These are phyloP conservation scores for Coemansia sp. DNA, from an alignment of 192 early-diverging fungal genomes.

Conservation along the genomic window DNA sequence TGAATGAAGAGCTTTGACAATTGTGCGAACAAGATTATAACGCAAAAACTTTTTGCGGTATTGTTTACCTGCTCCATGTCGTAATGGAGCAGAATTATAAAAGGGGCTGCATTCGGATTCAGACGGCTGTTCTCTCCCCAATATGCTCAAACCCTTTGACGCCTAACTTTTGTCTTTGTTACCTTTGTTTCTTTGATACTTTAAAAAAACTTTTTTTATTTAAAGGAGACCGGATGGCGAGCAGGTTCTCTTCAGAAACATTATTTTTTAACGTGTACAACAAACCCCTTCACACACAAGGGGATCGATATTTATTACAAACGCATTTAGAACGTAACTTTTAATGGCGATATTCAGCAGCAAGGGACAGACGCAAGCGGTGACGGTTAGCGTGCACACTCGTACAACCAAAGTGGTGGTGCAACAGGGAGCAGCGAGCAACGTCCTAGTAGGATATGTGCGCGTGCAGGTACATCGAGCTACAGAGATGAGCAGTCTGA, in stretches of 20 bases:
- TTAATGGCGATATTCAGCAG: conserved; percentile 8
- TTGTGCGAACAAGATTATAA: too few relatives aligned
- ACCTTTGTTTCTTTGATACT: not conserved
- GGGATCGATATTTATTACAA: not conserved
- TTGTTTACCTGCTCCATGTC: too few relatives aligned
- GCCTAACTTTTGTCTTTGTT: not conserved
- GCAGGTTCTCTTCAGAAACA: not conserved
- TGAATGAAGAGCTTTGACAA: too few relatives aligned
- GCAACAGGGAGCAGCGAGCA: conserved; percentile 12
- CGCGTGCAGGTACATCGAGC: conserved; percentile 13
- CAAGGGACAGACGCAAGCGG: not conserved
- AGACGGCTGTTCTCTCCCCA: not conserved
- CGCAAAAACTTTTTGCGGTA: too few relatives aligned
- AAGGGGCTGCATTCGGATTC: not conserved
- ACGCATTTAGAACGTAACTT: not conserved
- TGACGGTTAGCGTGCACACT: conserved; percentile 26
- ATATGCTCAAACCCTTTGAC: not conserved
- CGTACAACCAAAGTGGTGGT: conserved; percentile 38
- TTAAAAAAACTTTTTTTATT: not conserved
- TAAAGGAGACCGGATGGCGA: not conserved
- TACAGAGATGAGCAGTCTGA: conserved; percentile 14
- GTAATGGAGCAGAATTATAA: not conserved
- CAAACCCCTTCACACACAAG: not conserved
- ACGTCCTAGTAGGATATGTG: conserved; percentile 34
- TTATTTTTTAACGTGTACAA: not conserved